A percentile compares a stretch with the other conserved stretches of the same genome.
Evolutionary conservation across 2,329 filamentous ascomycete genomes (phyloP).

Genomic region (Sporothrix mexicana): DNA sequence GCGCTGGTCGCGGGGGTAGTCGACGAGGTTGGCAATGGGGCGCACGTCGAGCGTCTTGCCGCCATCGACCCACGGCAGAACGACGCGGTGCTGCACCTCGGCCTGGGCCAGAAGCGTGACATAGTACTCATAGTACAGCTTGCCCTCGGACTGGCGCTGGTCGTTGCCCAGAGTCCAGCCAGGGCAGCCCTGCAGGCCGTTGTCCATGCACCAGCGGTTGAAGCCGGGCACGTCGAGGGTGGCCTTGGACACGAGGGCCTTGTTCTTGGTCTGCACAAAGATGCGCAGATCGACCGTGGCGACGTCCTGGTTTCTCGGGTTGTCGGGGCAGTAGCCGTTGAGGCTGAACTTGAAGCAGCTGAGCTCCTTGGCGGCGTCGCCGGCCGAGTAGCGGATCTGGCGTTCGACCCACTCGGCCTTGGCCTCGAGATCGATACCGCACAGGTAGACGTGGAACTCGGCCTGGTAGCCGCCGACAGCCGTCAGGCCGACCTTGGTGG

Average conservation of each 20-base stretch:
- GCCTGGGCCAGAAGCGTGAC: conserved; percentile 40
- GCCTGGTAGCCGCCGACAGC: conserved; percentile 41
- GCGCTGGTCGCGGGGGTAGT: conserved; percentile 37
- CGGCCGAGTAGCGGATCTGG: conserved; percentile 44
- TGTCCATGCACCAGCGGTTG: conserved; percentile 40
- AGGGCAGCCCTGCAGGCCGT: conserved; percentile 40
- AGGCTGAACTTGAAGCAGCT: conserved; percentile 42
- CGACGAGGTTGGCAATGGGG: conserved; percentile 37
- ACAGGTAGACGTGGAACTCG: conserved; percentile 37
- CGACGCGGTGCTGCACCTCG: conserved; percentile 39
- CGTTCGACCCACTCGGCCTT: conserved; percentile 38
- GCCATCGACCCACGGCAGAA: conserved; percentile 37
- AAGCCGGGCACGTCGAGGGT: conserved; percentile 36
- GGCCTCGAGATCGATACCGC: conserved; percentile 34
- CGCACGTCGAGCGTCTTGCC: conserved; percentile 38
- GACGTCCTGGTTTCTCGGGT: conserved; percentile 44
- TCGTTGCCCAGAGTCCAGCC: conserved; percentile 41
- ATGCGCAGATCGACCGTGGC: conserved; percentile 47
- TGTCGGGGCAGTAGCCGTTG: conserved; percentile 42
- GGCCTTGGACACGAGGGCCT: conserved; percentile 39
- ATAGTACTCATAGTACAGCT: conserved; percentile 41
- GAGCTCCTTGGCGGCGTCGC: conserved; percentile 35
- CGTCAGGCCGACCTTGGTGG: conserved; percentile 43
- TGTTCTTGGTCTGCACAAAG: conserved; percentile 49
- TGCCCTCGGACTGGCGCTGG: conserved; percentile 39